Conservation (phyloP, 2,329 filamentous ascomycete species). For the Cyanodermella asteris region DNA sequence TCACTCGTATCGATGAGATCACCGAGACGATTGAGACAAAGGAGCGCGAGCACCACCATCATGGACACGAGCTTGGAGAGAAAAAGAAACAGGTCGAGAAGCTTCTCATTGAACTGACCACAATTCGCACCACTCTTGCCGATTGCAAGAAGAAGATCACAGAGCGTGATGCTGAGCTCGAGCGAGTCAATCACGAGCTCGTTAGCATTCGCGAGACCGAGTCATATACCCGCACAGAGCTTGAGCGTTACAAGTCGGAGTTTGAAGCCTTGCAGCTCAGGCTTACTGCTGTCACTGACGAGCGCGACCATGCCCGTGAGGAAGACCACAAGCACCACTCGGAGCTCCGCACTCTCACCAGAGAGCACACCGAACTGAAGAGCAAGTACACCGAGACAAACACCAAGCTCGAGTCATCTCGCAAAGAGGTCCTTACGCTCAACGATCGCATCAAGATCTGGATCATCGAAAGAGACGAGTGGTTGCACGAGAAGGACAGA, state of each 20-base stretch:
- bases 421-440: constrained; percentile 10
- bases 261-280: constrained; percentile 8
- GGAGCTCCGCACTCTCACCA: constrained; percentile 10
- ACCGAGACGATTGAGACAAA: constrained; percentile 10
- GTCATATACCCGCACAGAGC: constrained; percentile 9
- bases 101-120: constrained; percentile 12
- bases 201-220: constrained; percentile 8
- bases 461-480: constrained; percentile 11
- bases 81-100: constrained; percentile 10
- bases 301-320: constrained; percentile 10
- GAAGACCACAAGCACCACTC: constrained; percentile 11
- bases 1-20: constrained; percentile 12
- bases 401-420: constrained; percentile 9
- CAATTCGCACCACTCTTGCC: constrained; percentile 9
- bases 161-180: constrained; percentile 12
- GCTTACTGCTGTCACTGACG: constrained; percentile 9
- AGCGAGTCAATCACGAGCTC: constrained; percentile 10
- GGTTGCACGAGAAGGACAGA: constrained; percentile 11
- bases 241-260: constrained; percentile 10
- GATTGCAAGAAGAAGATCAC: constrained; percentile 11
- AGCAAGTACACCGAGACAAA: constrained; percentile 10
- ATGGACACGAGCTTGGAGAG: constrained; percentile 9
- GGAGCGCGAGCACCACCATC: constrained; percentile 9
- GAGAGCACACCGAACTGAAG: constrained; percentile 11
- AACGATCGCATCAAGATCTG: constrained; percentile 10